A percentile compares a stretch with the other conserved stretches of the same genome.
These are phyloP conservation scores for Saccharomycopsis olivae DNA, from an alignment of 805 yeast genomes.

Conservation along the genomic window DNA sequence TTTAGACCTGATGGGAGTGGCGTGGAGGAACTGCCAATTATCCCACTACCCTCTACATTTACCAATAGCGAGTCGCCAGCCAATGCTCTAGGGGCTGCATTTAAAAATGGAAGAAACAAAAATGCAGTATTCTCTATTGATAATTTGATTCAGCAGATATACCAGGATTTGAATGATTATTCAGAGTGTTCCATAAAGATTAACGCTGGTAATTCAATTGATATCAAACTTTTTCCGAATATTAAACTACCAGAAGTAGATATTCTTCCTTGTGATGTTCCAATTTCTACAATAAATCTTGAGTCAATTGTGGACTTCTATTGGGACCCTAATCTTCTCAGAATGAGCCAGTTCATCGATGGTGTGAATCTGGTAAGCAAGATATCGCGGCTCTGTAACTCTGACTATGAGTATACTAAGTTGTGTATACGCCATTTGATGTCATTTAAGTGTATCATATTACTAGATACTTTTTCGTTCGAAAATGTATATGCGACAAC, in stretches of 20 bases:
- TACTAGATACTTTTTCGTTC: constrained; percentile 84
- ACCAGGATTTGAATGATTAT: constrained; percentile 87
- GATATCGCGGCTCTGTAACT: constrained; percentile 70
- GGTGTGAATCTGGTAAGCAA: constrained; percentile 76
- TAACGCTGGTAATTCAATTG: constrained; percentile 80
- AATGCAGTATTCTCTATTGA: constrained; percentile 41
- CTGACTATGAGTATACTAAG: constrained; percentile 67
- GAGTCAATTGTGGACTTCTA: constrained; percentile 68
- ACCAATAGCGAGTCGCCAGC: no score
- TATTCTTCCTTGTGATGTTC: constrained; percentile 76
- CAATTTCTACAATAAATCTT: constrained; percentile 76
- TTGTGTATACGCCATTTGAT: constrained; percentile 86
- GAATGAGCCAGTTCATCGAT: constrained; percentile 74
- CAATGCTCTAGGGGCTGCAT: not conserved
- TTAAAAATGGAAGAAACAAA: not conserved
- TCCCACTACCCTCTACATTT: not conserved
- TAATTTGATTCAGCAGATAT: constrained; percentile 79
- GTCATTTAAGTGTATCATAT: constrained; percentile 77
- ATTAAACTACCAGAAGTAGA: constrained; percentile 71
- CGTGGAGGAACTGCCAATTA: not conserved
- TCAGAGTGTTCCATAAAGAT: constrained; percentile 94
- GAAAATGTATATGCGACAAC: constrained; percentile 85
- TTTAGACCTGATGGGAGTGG: constrained; percentile 4
- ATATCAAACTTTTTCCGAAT: constrained; percentile 89
- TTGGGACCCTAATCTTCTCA: constrained; percentile 96